A percentile compares a stretch with the other conserved stretches of the same genome.
Conservation (phyloP, 192 early-diverging fungal species). For the Lunasporangiospora selenospora region DNA sequence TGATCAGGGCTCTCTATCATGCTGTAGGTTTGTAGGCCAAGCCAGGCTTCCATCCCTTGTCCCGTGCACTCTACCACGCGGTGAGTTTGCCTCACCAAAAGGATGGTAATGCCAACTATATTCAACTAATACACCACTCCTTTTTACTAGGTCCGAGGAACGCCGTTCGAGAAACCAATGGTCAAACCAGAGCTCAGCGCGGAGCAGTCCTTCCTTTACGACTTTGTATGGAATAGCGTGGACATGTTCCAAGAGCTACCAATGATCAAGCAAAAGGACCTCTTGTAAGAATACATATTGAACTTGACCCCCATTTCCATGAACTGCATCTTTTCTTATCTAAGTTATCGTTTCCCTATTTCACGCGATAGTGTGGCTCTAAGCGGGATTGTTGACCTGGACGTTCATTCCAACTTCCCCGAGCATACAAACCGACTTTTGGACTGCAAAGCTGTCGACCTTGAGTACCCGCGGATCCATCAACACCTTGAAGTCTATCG, state of each 20-base stretch:
- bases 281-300: constrained; percentile 10
- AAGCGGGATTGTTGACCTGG: constrained; percentile 15
- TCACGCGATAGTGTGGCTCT: constrained; percentile 8
- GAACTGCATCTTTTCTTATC: background rate
- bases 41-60: too few relatives aligned
- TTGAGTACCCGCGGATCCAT: constrained; percentile 4
- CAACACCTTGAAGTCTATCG: constrained; percentile 2
- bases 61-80: too few relatives aligned
- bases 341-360: constrained; percentile 5
- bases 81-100: too few relatives aligned
- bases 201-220: constrained; percentile 1
- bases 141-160: constrained; percentile 1
- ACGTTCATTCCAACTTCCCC: constrained; percentile 8
- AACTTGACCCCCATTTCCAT: too few relatives aligned
- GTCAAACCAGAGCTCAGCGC: background rate
- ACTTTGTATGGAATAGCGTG: constrained; percentile 7
- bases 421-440: too few relatives aligned
- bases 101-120: too few relatives aligned
- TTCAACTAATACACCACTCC: too few relatives aligned
- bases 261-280: constrained; percentile 5
- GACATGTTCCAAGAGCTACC: constrained; percentile 2
- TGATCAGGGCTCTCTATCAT: constrained; percentile 12
- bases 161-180: constrained; percentile 9
- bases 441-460: constrained; percentile 10
- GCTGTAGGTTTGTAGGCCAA: constrained; percentile 17